Percentiles rank a stretch among this genome's conserved stretches.
Conservation (phyloP, 2,329 filamentous ascomycete species). For the Alternaria viburni region DNA sequence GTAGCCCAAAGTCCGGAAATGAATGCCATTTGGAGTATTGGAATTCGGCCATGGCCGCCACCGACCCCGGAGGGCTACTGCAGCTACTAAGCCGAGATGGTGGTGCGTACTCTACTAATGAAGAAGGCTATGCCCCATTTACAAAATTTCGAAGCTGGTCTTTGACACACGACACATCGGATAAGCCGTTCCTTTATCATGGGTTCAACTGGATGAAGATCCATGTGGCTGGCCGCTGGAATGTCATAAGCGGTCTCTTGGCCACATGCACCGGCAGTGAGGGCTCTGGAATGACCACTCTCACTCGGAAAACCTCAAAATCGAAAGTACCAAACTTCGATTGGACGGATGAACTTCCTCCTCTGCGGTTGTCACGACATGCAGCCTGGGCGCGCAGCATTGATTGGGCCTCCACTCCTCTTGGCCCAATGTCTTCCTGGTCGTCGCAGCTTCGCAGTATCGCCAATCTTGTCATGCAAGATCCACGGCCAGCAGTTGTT, state of each 20-base stretch:
- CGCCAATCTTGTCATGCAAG: constrained; percentile 75
- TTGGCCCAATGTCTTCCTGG: constrained; percentile 78
- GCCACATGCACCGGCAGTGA: neutral
- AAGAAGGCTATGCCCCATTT: neutral
- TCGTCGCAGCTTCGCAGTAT: constrained; percentile 71
- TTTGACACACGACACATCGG: neutral
- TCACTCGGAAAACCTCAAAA: constrained; percentile 3
- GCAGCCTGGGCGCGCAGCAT: constrained; percentile 57
- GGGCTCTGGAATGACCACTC: neutral
- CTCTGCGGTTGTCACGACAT: constrained; percentile 14
- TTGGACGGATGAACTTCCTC: constrained; percentile 25
- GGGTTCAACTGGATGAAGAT: constrained; percentile 21
- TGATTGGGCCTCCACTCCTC: constrained; percentile 73
- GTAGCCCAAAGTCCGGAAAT: neutral
- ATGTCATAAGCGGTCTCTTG: constrained; percentile 23
- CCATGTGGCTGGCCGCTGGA: constrained; percentile 26
- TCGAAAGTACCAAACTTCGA: constrained; percentile 15
- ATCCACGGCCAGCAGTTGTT: constrained; percentile 64
- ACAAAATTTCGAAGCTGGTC: constrained; percentile 28
- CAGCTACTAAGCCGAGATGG: constrained; percentile 9
- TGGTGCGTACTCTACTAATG: neutral
- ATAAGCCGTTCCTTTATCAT: constrained; percentile 6
- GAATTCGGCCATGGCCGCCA: constrained; percentile 27
- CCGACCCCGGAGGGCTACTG: constrained; percentile 14
- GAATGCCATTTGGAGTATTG: constrained; percentile 18